These are phyloP conservation scores for Ulmus americana DNA, from an alignment of 331 rosid species.

Conservation along the genomic window DNA sequence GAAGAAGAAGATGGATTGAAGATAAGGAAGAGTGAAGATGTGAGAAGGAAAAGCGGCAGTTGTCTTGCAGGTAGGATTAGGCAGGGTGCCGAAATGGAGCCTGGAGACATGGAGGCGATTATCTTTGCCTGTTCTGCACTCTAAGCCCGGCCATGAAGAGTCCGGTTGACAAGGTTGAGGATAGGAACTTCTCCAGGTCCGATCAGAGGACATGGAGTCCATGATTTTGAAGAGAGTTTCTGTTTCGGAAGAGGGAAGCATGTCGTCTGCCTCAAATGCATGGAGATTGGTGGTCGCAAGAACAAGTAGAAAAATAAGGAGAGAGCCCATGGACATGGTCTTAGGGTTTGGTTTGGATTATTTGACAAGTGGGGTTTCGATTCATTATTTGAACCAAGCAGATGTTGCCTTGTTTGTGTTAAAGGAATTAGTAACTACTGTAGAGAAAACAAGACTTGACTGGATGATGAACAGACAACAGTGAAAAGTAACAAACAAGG, in stretches of 20 bases:
- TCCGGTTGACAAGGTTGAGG: conserved; percentile 39
- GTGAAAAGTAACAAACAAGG: background rate
- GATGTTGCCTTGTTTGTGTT: background rate
- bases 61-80: conserved; percentile 42
- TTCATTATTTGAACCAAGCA: conserved; percentile 12
- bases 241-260: conserved; percentile 31
- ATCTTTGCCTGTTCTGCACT: conserved; percentile 33
- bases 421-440: too few relatives aligned
- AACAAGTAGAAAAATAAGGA: conserved; percentile 12
- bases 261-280: conserved; percentile 1
- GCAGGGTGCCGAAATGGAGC: conserved; percentile 46
- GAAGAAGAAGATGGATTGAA: conserved; percentile 46
- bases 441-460: conserved; percentile 11
- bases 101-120: conserved; percentile 36
- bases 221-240: conserved; percentile 45
- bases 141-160: conserved; percentile 45
- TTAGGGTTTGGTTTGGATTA: conserved; percentile 7
- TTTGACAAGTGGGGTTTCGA: conserved; percentile 1
- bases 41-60: conserved; percentile 35
- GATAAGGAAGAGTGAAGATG: conserved; percentile 36
- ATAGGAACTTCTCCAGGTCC: conserved; percentile 34
- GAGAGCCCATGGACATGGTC: conserved; percentile 20
- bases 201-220: conserved; percentile 51
- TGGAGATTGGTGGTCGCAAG: conserved; percentile 10
- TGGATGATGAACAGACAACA: background rate